phyloP scores from a whole-genome alignment of 2,329 filamentous ascomycete genomes.

The Colletotrichum spaethianum region DNA sequence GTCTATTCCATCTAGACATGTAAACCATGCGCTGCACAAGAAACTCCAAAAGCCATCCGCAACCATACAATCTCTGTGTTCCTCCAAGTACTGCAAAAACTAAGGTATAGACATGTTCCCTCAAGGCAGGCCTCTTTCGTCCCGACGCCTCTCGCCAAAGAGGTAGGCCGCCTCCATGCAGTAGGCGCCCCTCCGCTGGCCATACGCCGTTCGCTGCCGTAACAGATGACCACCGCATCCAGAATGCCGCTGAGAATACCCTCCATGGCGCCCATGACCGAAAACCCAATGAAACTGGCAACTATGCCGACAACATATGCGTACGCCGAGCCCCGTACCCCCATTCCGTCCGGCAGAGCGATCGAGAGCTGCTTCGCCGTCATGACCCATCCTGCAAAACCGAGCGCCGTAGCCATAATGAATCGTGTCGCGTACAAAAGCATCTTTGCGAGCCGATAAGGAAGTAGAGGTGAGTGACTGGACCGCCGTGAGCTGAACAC shows the following conservation, averaged over 20 bases:
- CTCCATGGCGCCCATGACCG: conserved; percentile 91
- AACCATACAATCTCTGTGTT: conserved; percentile 14
- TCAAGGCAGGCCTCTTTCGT: conserved; percentile 49
- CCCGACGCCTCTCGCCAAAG: conserved; percentile 77
- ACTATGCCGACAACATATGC: conserved; percentile 95
- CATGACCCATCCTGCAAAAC: conserved; percentile 96
- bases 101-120: conserved; percentile 10
- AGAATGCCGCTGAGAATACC: conserved; percentile 89
- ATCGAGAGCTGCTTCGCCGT: conserved; percentile 85
- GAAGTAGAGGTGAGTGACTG: conserved; percentile 68
- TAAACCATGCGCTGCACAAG: conserved; percentile 7
- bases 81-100: conserved; percentile 2
- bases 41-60: not conserved
- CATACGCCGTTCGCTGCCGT: conserved; percentile 87
- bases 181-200: conserved; percentile 80
- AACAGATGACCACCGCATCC: conserved; percentile 92
- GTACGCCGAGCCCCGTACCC: conserved; percentile 85
- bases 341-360: conserved; percentile 65
- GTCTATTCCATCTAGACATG: conserved; percentile 27
- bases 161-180: conserved; percentile 92
- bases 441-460: conserved; percentile 92
- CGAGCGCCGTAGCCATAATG: conserved; percentile 90
- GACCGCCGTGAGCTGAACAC: conserved; percentile 57
- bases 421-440: conserved; percentile 91
- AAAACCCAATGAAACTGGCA: conserved; percentile 95